Evolutionary conservation across 768 basidiomycete species (phyloP), one percentile per base, ranked within the genome.

Genomic region (Cystofilobasidium capitatum): DNA sequence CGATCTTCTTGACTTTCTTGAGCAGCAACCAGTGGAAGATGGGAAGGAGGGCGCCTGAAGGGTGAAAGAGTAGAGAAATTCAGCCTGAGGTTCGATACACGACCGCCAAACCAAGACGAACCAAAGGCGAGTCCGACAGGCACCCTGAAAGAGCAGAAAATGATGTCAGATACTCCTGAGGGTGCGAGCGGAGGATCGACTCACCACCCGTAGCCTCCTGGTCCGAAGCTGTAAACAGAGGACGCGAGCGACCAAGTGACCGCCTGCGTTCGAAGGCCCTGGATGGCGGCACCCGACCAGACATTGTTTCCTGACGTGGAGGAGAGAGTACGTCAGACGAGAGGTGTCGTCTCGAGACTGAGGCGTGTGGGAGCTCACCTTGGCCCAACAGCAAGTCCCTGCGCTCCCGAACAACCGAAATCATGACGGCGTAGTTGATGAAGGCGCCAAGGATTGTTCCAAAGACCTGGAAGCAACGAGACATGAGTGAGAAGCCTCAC

Each of bases 381-480:
- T 42, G 10, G 40, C 40, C 40, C 10, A 57, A 24, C 3, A 70
- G 29, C 10, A 65, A n/a, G 0, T 70, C 69, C 29, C 49, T 10
- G 20, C 62, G 40, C 10, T 60, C 33, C 24, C 36, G 61, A 0
- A 70, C 69, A 9, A 70, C 51, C 0, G 49, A 62, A 16, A 70
- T 70, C 69, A 70, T 70, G 47, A 66, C 60, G 10, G 57, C 69
- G 65, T 66, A 70, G 39, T 70, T 70, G 69, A 70, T 66, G 65
- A 70, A 70, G 14, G 44, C 60, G 0, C 69, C 69, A 39, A 70
- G 60, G 39, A 70, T 39, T 0, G 65, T 62, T 17, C 69, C 65
- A 22, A 51, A 70, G 7, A 66, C 51, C 54, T 70, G 69, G 10
- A 42, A 20, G 40, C 40, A 42, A 20, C 40, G 40, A 20, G 40